These are phyloP conservation scores for Tetrahymena elliotti DNA, from an alignment of 73 alveolate species.

Conservation along the genomic window DNA sequence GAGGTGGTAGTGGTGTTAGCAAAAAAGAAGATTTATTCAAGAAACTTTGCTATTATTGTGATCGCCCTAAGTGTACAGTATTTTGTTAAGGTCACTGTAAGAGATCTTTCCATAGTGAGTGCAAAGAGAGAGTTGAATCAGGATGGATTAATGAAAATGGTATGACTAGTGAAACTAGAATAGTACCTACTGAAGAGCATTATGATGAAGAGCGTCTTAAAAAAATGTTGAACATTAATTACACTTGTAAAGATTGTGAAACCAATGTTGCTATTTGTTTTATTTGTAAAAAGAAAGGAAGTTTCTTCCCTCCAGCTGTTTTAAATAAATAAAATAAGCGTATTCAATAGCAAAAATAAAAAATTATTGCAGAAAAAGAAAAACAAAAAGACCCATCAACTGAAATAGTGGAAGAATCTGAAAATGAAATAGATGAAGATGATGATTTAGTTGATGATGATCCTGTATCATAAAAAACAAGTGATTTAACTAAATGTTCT, in stretches of 20 bases:
- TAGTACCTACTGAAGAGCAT: slow-evolving; percentile 31
- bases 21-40: slow-evolving; percentile 46
- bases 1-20: slow-evolving; percentile 1
- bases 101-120: slow-evolving; percentile 59
- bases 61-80: slow-evolving; percentile 25
- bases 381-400: neutral
- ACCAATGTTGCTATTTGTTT: slow-evolving; percentile 55
- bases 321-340: neutral
- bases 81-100: slow-evolving; percentile 72
- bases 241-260: slow-evolving; percentile 67
- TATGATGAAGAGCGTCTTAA: slow-evolving; percentile 40
- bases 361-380: neutral
- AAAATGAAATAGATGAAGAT: slow-evolving; percentile 15
- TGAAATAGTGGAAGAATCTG: slow-evolving; percentile 12
- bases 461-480: neutral
- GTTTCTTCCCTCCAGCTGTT: neutral
- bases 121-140: slow-evolving; percentile 56
- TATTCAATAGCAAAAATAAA: neutral
- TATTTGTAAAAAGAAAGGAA: slow-evolving; percentile 53
- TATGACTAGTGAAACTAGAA: slow-evolving; percentile 27
- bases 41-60: slow-evolving; percentile 59
- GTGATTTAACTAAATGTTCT: slow-evolving; percentile 14
- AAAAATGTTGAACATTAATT: slow-evolving; percentile 18
- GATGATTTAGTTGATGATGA: slow-evolving; percentile 13
- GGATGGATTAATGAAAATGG: slow-evolving; percentile 19